Base-by-base conservation (phyloP, 2,329 filamentous ascomycete species). In the Exophiala bonariae region DNA sequence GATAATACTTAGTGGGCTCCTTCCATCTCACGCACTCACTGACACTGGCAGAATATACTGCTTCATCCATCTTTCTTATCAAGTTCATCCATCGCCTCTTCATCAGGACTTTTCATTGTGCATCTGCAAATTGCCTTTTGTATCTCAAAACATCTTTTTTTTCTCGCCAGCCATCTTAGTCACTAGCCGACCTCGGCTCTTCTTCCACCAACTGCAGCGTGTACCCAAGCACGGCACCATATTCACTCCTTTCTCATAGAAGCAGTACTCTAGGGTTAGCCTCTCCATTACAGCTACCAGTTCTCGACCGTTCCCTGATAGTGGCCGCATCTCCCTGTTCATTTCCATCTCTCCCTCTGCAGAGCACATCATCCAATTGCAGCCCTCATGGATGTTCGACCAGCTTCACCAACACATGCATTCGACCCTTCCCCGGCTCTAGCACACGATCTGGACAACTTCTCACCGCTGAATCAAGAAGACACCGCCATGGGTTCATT, bases 391-490 rank as follows among this genome's bases (percentile, higher is more conserved):
- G 42, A 48, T 33, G 23, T 26, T 6, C 23, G 23, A 26, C 54
- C 56, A 13, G 49, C 46, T 23, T 57, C 56, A 16, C 57, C 57
- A 16, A 52, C 57, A 5, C 47, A 50, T 23, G 51, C 55, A 2
- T 58, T 59, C 34, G 57, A 57, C 19, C 56, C 57, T 3, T 54
- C 56, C 3, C 54, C 54, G 11, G 57, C 57, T 30, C 54, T 59
- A 3, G 56, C 54, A 37, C 44, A 54, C 30, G 30, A 57, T 34
- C 45, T 42, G 30, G 48, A 49, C 44, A 52, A 57, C 41, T 57
- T 46, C 41, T 58, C 57, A 20, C 49, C 50, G 39, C 50, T 58
- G 26, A 58, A 47, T 18, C 33, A 33, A 20, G 36, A 34, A 14
- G 18, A 37, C n/a, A 50, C 30, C 20, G 33, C 42, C 7, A 28